phyloP scores from a whole-genome alignment of 2,329 filamentous ascomycete genomes.

The Colletotrichum godetiae region DNA sequence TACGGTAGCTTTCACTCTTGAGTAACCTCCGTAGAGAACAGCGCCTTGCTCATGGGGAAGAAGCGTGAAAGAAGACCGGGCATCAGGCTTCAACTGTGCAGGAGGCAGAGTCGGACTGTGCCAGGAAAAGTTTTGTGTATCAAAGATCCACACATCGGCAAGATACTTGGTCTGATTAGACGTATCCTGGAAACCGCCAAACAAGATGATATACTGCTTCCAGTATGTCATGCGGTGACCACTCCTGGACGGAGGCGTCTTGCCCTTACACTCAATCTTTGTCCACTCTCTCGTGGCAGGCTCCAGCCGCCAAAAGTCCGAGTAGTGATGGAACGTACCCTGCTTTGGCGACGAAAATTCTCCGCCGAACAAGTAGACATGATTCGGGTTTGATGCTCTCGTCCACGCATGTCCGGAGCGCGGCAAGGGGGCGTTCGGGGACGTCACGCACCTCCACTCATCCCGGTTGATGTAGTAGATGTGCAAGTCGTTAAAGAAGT shows the following conservation, averaged over 20 bases:
- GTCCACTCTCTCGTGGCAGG: conserved; percentile 89
- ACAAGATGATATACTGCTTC: conserved; percentile 96
- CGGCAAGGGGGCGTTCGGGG: conserved; percentile 90
- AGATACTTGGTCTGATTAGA: conserved; percentile 95
- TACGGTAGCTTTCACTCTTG: conserved; percentile 81
- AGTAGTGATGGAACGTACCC: conserved; percentile 99
- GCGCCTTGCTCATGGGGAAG: conserved; percentile 91
- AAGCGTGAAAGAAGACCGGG: conserved; percentile 91
- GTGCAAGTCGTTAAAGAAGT: conserved; percentile 75
- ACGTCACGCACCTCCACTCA: conserved; percentile 91
- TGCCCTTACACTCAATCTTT: conserved; percentile 83
- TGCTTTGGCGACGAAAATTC: conserved; percentile 98
- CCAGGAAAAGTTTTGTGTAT: conserved; percentile 90
- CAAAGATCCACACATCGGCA: conserved; percentile 94
- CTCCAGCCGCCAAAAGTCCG: conserved; percentile 96
- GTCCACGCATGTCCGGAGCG: conserved; percentile 96
- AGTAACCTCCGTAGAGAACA: conserved; percentile 93
- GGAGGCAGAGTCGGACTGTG: conserved; percentile 79
- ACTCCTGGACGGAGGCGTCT: conserved; percentile 84
- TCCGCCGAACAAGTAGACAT: conserved; percentile 93
- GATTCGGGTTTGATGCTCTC: conserved; percentile 83
- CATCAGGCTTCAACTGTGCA: conserved; percentile 87
- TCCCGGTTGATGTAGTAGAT: conserved; percentile 83
- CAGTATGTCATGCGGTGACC: conserved; percentile 97
- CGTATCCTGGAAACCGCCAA: conserved; percentile 97